A percentile compares a stretch with the other conserved stretches of the same genome.
Evolutionary conservation across 1,139 yeast genomes (phyloP).

Genomic region (Diutina ranongensis): DNA sequence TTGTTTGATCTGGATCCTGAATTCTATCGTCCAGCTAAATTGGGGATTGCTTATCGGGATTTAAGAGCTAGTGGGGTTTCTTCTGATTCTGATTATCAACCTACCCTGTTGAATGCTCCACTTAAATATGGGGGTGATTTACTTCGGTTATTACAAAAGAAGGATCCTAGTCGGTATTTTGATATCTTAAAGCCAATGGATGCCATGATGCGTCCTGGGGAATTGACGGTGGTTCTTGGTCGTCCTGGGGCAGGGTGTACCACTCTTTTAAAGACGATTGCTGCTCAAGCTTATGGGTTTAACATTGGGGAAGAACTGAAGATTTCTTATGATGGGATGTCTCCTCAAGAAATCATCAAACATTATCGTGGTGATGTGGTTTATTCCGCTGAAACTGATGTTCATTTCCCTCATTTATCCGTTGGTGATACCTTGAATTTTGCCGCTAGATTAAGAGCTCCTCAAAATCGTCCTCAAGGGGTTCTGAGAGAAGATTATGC

Average conservation of each 20-base stretch:
- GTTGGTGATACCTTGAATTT: slow-evolving; percentile 7
- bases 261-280: slow-evolving; percentile 59
- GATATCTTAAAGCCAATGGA: slow-evolving; percentile 61
- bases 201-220: slow-evolving; percentile 59
- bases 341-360: slow-evolving; percentile 3
- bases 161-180: slow-evolving; percentile 13
- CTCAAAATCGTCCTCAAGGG: slow-evolving; percentile 6
- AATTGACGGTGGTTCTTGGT: slow-evolving; percentile 65
- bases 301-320: slow-evolving; percentile 20
- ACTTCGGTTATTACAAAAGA: neutral
- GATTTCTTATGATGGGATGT: slow-evolving; percentile 7
- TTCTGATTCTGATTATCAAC: slow-evolving; percentile 69
- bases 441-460: slow-evolving; percentile 7
- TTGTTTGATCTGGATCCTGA: slow-evolving; percentile 48
- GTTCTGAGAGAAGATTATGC: slow-evolving; percentile 6
- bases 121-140: slow-evolving; percentile 6
- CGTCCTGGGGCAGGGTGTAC: slow-evolving; percentile 85
- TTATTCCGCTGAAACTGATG: slow-evolving; percentile 7
- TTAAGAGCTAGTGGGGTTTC: slow-evolving; percentile 68
- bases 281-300: slow-evolving; percentile 66
- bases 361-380: slow-evolving; percentile 7
- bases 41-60: slow-evolving; percentile 61
- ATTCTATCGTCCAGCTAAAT: slow-evolving; percentile 46
- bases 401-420: slow-evolving; percentile 7
- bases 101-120: slow-evolving; percentile 49